Conservation (phyloP, 768 basidiomycete species). For the Suillus americanus region DNA sequence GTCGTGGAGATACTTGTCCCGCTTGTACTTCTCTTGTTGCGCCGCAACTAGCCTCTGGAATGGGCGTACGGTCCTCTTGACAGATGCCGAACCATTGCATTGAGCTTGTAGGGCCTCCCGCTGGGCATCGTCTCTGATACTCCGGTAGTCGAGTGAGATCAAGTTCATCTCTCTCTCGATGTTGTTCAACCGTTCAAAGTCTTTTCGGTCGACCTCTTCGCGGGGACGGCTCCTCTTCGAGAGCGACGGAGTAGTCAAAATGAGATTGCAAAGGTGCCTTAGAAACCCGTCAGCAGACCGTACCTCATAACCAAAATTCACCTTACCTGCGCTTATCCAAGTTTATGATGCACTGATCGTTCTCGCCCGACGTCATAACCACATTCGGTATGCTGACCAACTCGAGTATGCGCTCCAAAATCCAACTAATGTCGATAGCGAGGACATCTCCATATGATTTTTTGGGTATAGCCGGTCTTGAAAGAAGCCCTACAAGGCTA, state of each 20-base stretch:
- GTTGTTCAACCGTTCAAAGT: slow-evolving; percentile 73
- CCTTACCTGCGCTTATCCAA: slow-evolving; percentile 79
- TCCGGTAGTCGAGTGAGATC: slow-evolving; percentile 67
- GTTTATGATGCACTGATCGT: slow-evolving; percentile 65
- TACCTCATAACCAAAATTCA: not conserved
- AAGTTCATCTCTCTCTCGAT: slow-evolving; percentile 67
- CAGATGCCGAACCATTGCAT: slow-evolving; percentile 42
- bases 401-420: slow-evolving; percentile 79
- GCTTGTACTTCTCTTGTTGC: slow-evolving; percentile 81
- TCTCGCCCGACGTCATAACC: slow-evolving; percentile 52
- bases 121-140: slow-evolving; percentile 73
- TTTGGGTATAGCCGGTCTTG: slow-evolving; percentile 46
- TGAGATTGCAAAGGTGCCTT: slow-evolving; percentile 68
- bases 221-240: slow-evolving; percentile 44
- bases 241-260: slow-evolving; percentile 51
- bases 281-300: slow-evolving; percentile 16
- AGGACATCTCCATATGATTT: slow-evolving; percentile 50
- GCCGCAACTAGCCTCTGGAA: slow-evolving; percentile 63
- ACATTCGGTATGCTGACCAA: slow-evolving; percentile 74
- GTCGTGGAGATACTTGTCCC: slow-evolving; percentile 69
- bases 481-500: slow-evolving; percentile 55
- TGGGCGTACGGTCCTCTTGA: slow-evolving; percentile 56
- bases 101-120: slow-evolving; percentile 56
- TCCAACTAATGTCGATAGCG: slow-evolving; percentile 79
- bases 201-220: slow-evolving; percentile 60